Percentiles rank a stretch among this genome's conserved stretches.
phyloP scores from a whole-genome alignment of 805 yeast genomes.

The Saccharomyces mikatae region DNA sequence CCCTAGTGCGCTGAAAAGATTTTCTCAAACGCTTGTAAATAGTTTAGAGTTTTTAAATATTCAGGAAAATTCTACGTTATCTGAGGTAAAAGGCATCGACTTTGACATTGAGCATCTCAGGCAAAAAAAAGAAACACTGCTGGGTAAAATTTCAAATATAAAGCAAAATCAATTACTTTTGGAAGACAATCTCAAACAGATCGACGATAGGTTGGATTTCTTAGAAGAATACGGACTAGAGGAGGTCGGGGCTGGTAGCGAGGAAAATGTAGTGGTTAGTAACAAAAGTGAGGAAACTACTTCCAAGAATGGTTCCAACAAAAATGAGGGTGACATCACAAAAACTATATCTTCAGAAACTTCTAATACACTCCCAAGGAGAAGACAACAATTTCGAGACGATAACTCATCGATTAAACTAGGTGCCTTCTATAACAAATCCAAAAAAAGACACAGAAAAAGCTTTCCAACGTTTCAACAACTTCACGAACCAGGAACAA shows the following conservation, averaged over 20 bases:
- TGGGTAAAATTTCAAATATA: conserved; percentile 49
- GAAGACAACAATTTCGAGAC: not conserved
- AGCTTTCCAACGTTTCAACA: conserved; percentile 59
- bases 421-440: conserved; percentile 37
- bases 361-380: conserved; percentile 6
- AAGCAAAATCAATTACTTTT: conserved; percentile 54
- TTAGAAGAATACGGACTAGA: conserved; percentile 35
- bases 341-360: not conserved
- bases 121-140: conserved; percentile 43
- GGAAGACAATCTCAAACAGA: conserved; percentile 40
- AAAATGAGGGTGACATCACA: not conserved
- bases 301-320: not conserved
- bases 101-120: conserved; percentile 44
- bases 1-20: conserved; percentile 31
- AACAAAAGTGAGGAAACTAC: conserved; percentile 3
- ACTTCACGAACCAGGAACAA: conserved; percentile 51
- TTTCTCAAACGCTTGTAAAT: conserved; percentile 35
- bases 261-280: conserved; percentile 1
- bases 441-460: conserved; percentile 36
- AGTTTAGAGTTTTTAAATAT: conserved; percentile 50
- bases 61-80: conserved; percentile 55
- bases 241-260: conserved; percentile 19
- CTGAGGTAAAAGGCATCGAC: conserved; percentile 60
- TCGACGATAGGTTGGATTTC: conserved; percentile 38
- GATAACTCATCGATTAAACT: not conserved